These are phyloP conservation scores for Thalassiosira livingstoniorum DNA, from an alignment of 352 stramenopile genomes.

Conservation along the genomic window DNA sequence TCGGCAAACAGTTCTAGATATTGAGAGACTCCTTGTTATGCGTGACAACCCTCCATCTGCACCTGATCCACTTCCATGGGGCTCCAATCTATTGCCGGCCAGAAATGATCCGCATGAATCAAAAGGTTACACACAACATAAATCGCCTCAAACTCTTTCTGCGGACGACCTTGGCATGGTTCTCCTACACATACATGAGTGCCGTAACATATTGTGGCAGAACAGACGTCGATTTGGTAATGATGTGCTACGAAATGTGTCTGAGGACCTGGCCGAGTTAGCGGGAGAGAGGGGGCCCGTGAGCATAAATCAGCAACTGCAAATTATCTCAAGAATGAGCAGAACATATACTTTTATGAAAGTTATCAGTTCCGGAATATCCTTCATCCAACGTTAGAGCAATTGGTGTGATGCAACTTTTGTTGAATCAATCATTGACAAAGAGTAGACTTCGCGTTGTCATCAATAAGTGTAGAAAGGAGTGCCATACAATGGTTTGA, in stretches of 20 bases:
- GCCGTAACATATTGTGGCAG: slow-evolving; percentile 80
- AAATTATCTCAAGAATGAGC: slow-evolving; percentile 82
- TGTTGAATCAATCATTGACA: too few species aligned
- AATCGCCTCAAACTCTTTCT: slow-evolving; percentile 50
- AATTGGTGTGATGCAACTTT: too few species aligned
- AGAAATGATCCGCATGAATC: neutral
- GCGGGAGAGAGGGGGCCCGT: slow-evolving; percentile 80
- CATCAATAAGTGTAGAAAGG: too few species aligned
- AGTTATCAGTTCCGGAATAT: slow-evolving; percentile 11
- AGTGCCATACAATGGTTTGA: too few species aligned
- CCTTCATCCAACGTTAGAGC: too few species aligned
- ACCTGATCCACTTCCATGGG: slow-evolving; percentile 39
- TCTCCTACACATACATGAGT: slow-evolving; percentile 85
- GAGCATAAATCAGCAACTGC: slow-evolving; percentile 80
- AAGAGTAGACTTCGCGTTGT: too few species aligned
- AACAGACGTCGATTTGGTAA: slow-evolving; percentile 69
- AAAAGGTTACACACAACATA: slow-evolving; percentile 2
- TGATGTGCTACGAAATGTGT: slow-evolving; percentile 70
- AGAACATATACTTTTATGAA: slow-evolving; percentile 86
- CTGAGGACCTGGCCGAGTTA: slow-evolving; percentile 83
- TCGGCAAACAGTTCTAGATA: slow-evolving; percentile 80
- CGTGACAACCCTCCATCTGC: slow-evolving; percentile 76
- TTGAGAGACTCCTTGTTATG: slow-evolving; percentile 84
- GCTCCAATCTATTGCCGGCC: slow-evolving; percentile 5
- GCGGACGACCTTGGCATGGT: slow-evolving; percentile 85